These are phyloP conservation scores for Grigorovia yakushimaensis DNA, from an alignment of 805 yeast genomes.

Conservation along the genomic window DNA sequence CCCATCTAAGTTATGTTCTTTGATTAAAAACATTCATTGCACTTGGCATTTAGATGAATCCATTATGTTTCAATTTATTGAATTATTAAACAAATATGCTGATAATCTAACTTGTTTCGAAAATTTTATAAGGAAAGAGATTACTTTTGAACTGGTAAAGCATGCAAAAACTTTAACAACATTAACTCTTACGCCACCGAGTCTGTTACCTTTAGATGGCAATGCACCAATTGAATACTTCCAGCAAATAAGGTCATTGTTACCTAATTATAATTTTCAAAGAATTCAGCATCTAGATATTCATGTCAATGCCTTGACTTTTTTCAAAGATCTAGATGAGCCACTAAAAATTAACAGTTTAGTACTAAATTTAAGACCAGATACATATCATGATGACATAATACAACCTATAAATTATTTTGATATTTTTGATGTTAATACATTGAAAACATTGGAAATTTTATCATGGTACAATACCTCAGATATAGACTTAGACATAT, in stretches of 20 bases:
- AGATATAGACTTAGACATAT: conserved; percentile 11
- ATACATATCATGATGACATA: conserved; percentile 13
- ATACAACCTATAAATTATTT: conserved; percentile 9
- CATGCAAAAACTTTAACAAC: conserved; percentile 12
- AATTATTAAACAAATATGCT: conserved; percentile 10
- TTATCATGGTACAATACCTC: conserved; percentile 31
- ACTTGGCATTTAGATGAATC: conserved; percentile 23
- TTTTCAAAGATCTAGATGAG: conserved; percentile 12
- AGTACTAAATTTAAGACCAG: conserved; percentile 22
- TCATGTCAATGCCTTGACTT: conserved; percentile 20
- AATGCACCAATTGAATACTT: conserved; percentile 12
- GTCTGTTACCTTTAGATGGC: conserved; percentile 12
- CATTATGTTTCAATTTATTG: conserved; percentile 11
- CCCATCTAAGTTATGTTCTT: conserved; percentile 13
- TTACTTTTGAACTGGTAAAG: conserved; percentile 8
- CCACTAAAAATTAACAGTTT: conserved; percentile 18
- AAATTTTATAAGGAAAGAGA: conserved; percentile 15
- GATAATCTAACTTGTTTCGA: conserved; percentile 17
- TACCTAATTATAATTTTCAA: conserved; percentile 12
- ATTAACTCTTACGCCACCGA: conserved; percentile 21
- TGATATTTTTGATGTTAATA: conserved; percentile 26
- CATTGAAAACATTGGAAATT: conserved; percentile 26
- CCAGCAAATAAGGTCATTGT: conserved; percentile 5
- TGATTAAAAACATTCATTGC: conserved; percentile 19
- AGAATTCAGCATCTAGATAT: conserved; percentile 16